These are phyloP conservation scores for Potentilla sterilis DNA, from an alignment of 306 rosid genomes.

Conservation along the genomic window DNA sequence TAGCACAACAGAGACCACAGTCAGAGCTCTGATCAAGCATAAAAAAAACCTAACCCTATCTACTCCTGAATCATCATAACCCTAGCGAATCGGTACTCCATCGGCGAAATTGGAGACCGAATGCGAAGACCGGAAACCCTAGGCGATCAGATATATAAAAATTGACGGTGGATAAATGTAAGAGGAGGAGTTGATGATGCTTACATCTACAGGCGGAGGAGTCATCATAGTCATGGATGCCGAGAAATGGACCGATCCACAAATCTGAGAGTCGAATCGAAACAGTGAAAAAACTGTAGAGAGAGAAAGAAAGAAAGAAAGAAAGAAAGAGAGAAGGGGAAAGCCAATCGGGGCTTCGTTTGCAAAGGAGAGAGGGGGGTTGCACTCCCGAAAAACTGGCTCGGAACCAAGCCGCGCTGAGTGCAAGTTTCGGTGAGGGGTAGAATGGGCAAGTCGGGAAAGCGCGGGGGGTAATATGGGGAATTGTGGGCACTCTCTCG, in stretches of 20 bases:
- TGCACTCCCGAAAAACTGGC: slow-evolving; percentile 24
- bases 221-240: slow-evolving; percentile 56
- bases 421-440: slow-evolving; percentile 21
- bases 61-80: slow-evolving; percentile 36
- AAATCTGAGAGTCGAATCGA: slow-evolving; percentile 39
- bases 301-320: background rate
- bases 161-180: background rate
- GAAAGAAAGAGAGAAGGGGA: background rate
- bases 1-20: slow-evolving; percentile 23
- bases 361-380: slow-evolving; percentile 14
- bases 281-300: slow-evolving; percentile 18
- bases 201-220: slow-evolving; percentile 52
- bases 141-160: slow-evolving; percentile 27
- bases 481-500: background rate
- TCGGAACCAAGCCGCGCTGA: slow-evolving; percentile 8
- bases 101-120: slow-evolving; percentile 21
- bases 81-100: slow-evolving; percentile 33
- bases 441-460: background rate
- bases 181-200: slow-evolving; percentile 16
- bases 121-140: slow-evolving; percentile 15
- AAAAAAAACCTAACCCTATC: slow-evolving; percentile 41
- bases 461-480: slow-evolving; percentile 3
- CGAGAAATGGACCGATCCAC: slow-evolving; percentile 39
- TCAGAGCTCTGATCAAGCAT: slow-evolving; percentile 33
- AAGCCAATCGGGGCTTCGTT: slow-evolving; percentile 15